Percentiles rank a stretch among this genome's conserved stretches.
phyloP scores from a whole-genome alignment of 2,329 filamentous ascomycete genomes.

The Incumbomyces lentus region DNA sequence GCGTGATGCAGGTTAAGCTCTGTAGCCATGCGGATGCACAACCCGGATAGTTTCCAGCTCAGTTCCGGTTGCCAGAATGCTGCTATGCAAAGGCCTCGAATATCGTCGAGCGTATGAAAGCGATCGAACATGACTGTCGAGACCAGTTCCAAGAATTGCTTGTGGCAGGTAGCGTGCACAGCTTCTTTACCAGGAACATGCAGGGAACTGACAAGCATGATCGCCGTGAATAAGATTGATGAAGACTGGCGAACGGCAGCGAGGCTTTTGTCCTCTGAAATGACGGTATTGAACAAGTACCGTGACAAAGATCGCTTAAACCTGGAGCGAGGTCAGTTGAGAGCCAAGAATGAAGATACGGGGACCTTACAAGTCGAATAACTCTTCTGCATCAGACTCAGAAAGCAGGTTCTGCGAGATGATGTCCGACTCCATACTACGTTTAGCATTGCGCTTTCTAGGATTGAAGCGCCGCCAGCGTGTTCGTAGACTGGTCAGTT shows the following conservation, averaged over 20 bases:
- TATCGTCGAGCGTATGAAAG: constrained; percentile 47
- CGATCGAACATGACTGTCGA: constrained; percentile 49
- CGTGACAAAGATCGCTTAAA: constrained; percentile 20
- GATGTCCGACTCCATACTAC: constrained; percentile 19
- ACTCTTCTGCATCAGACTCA: constrained; percentile 18
- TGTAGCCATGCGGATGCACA: constrained; percentile 48
- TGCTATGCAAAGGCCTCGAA: constrained; percentile 50
- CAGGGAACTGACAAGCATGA: constrained; percentile 48
- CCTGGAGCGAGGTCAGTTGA: constrained; percentile 4
- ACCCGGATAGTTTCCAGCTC: constrained; percentile 52
- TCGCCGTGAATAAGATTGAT: constrained; percentile 44
- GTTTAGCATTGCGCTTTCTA: constrained; percentile 15
- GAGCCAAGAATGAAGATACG: not conserved
- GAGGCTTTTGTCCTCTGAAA: constrained; percentile 41
- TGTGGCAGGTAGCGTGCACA: constrained; percentile 45
- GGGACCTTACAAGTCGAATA: constrained; percentile 12
- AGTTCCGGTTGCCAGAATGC: constrained; percentile 55
- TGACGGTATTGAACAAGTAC: constrained; percentile 27
- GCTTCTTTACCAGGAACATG: constrained; percentile 46
- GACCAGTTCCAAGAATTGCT: constrained; percentile 47
- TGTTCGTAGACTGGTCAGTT: constrained; percentile 26
- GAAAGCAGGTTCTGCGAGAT: constrained; percentile 16
- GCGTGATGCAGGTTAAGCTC: constrained; percentile 48
- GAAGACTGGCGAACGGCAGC: constrained; percentile 46
- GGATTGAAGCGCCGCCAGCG: constrained; percentile 16